Evolutionary conservation across 2,329 filamentous ascomycete species (phyloP).

Genomic region (Cercospora sojina): DNA sequence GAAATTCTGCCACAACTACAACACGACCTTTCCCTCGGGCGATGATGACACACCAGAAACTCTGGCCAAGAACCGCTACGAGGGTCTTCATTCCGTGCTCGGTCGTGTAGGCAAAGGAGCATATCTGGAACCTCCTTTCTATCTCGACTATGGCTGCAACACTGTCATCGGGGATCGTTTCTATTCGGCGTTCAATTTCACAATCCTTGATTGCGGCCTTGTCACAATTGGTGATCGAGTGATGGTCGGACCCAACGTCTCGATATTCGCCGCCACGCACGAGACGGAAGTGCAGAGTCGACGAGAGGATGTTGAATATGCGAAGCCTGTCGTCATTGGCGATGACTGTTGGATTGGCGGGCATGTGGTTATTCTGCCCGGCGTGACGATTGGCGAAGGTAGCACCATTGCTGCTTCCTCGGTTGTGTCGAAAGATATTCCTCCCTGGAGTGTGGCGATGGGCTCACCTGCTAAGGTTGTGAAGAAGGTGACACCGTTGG

Average conservation of each 20-base stretch:
- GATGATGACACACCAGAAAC: slow-evolving; percentile 14
- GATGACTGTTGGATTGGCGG: slow-evolving; percentile 28
- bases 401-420: slow-evolving; percentile 28
- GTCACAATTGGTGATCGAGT: slow-evolving; percentile 55
- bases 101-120: slow-evolving; percentile 35
- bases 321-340: slow-evolving; percentile 50
- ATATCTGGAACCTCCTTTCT: slow-evolving; percentile 62
- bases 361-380: slow-evolving; percentile 29
- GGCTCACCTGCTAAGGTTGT: slow-evolving; percentile 28
- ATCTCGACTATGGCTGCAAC: slow-evolving; percentile 66
- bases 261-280: slow-evolving; percentile 55
- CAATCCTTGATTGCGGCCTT: slow-evolving; percentile 54
- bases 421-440: slow-evolving; percentile 27
- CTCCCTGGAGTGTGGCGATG: slow-evolving; percentile 28
- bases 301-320: slow-evolving; percentile 52
- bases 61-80: slow-evolving; percentile 9
- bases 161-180: slow-evolving; percentile 62
- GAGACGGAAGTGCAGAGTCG: slow-evolving; percentile 52
- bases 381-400: slow-evolving; percentile 29
- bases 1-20: slow-evolving; percentile 59
- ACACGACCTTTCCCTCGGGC: slow-evolving; percentile 52
- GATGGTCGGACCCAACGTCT: slow-evolving; percentile 55
- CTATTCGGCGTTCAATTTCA: slow-evolving; percentile 61
- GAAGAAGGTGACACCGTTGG: slow-evolving; percentile 26
- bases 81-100: slow-evolving; percentile 19